Base-by-base conservation (phyloP, 2,329 filamentous ascomycete genomes). In the Podosphaera aphanis region DNA sequence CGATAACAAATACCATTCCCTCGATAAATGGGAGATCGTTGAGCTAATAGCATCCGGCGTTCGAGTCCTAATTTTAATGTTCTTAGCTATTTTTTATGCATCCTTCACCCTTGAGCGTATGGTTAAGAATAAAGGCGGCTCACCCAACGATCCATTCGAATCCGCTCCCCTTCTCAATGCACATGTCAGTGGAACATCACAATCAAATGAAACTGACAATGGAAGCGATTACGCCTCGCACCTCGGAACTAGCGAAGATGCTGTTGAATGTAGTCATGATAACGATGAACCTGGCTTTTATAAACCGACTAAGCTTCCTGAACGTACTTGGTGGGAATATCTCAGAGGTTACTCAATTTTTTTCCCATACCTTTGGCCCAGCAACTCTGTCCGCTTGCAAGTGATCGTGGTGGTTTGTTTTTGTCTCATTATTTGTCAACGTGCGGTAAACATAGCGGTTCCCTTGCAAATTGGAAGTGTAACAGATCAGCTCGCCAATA, bases 351-450 rank as follows among this genome's bases (percentile, higher is more conserved):
- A 95, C 61, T 82, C 79, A 11, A 68, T 94, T 44, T 93, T 98
- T 63, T 92, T 95, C 60, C 88, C 86, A 0, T 98, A 95, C 59
- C 73, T 95, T 48, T 98, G 90, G 90, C 90, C 90, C 0, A 80
- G 77, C 56, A 88, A 88, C 57, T 77, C 83, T 44, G 64, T 69
- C 33, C 71, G 68, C 51, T 67, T 98, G 46, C 79, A 94, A 64
- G 52, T 84, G 20, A 71, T 86, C 46, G 84, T 94, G 18, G 60
- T 92, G 18, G 56, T 85, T 42, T 95, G 90, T 63, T 86, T 95
- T 57, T 45, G 74, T 31, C 70, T 98, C 42, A 75, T 95, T 46
- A 62, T 90, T 40, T 56, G 80, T 10, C 86, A 94, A 64, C 78
- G 90, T 50, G 66, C 77, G 43, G 74, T 98, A 60, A 94, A 95